Conservation (phyloP, 2,329 filamentous ascomycete genomes). For the Aspergillus candidus region DNA sequence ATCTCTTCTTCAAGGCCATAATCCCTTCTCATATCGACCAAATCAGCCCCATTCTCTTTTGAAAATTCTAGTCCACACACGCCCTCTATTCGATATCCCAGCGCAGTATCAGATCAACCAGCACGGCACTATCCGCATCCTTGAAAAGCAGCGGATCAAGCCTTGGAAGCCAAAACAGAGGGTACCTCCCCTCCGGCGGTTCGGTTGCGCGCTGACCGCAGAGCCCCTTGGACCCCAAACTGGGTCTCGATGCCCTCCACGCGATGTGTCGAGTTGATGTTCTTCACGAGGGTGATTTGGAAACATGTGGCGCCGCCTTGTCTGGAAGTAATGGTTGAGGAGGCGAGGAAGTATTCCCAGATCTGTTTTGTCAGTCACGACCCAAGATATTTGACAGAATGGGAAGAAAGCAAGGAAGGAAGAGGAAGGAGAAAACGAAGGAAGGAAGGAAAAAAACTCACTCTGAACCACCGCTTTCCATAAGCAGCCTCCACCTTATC, state of each 20-base stretch:
- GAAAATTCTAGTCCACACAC: no score
- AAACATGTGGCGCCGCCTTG: conserved; percentile 71
- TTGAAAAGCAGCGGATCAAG: no score
- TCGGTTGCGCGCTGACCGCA: no score
- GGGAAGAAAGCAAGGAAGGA: background rate
- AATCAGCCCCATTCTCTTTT: no score
- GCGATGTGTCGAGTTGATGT: conserved; percentile 70
- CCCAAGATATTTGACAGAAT: conserved; percentile 3
- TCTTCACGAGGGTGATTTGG: conserved; percentile 73
- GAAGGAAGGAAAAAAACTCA: conserved; percentile 43
- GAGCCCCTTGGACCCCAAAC: conserved; percentile 37
- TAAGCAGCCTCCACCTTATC: conserved; percentile 84
- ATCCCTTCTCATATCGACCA: no score
- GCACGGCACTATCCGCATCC: no score
- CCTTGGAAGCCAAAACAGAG: no score
- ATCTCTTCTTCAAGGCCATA: no score
- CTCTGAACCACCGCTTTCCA: conserved; percentile 78
- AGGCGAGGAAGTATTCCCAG: conserved; percentile 77
- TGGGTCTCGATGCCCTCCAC: conserved; percentile 62
- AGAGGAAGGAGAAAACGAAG: background rate
- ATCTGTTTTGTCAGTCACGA: conserved; percentile 45
- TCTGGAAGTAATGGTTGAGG: conserved; percentile 67
- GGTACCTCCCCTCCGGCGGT: no score
- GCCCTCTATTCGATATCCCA: no score
- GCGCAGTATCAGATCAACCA: no score